phyloP scores from a whole-genome alignment of 129 eudicot genomes.

The Centrapalus pauciflorus region DNA sequence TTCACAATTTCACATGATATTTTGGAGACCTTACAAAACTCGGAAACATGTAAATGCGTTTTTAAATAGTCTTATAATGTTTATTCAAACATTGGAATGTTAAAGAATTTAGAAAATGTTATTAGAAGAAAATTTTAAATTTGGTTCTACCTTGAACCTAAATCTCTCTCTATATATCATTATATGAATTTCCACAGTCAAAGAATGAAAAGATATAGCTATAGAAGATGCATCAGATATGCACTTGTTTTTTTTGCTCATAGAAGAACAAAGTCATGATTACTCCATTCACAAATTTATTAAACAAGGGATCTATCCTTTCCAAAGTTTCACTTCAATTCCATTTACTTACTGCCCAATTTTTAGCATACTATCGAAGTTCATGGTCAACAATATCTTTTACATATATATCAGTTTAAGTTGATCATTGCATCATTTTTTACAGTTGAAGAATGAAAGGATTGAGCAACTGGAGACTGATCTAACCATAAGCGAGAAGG shows the following conservation, averaged over 20 bases:
- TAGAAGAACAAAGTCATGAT: not conserved
- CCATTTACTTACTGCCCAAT: not conserved
- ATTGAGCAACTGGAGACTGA: conserved; percentile 77
- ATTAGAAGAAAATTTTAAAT: too few species aligned
- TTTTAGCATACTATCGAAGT: not conserved
- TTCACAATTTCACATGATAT: too few species aligned
- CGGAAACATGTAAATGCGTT: too few species aligned
- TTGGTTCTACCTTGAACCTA: too few species aligned
- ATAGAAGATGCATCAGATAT: not conserved
- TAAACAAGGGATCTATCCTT: not conserved
- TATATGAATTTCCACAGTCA: conserved; percentile 1
- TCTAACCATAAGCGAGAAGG: conserved; percentile 61
- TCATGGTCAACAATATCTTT: conserved; percentile 3
- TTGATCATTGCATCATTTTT: conserved; percentile 20
- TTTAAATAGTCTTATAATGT: too few species aligned
- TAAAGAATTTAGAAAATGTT: too few species aligned
- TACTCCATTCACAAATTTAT: not conserved
- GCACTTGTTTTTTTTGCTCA: not conserved
- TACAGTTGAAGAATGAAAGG: conserved; percentile 68
- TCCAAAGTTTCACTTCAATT: not conserved
- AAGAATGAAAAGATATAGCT: not conserved
- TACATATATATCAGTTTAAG: not conserved
- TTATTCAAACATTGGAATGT: too few species aligned
- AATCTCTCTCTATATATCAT: not conserved
- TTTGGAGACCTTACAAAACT: too few species aligned